A percentile compares a stretch with the other conserved stretches of the same genome.
These are phyloP conservation scores for Cytospora schulzeri DNA, from an alignment of 2,329 filamentous ascomycete species.

Conservation along the genomic window DNA sequence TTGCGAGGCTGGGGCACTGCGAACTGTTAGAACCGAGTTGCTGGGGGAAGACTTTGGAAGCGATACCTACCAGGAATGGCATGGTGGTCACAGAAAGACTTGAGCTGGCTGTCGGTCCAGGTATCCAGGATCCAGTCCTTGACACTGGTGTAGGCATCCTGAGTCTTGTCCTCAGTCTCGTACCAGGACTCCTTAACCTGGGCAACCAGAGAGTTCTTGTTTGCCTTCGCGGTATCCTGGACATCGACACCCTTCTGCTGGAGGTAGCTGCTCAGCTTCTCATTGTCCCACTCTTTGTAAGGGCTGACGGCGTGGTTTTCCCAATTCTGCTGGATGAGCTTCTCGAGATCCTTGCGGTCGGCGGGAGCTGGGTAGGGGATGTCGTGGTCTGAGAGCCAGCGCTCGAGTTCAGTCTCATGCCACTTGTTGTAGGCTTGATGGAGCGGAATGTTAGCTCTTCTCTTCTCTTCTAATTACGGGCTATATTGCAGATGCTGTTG, in stretches of 20 bases:
- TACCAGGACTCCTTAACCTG: constrained; percentile 76
- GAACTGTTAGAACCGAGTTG: constrained; percentile 6
- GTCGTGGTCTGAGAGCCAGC: constrained; percentile 92
- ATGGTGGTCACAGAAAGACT: constrained; percentile 88
- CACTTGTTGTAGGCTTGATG: constrained; percentile 90
- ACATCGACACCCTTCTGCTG: constrained; percentile 70
- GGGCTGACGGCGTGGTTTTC: constrained; percentile 72
- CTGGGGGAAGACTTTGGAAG: not conserved
- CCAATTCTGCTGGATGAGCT: constrained; percentile 89
- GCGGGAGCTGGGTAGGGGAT: constrained; percentile 87
- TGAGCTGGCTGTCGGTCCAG: constrained; percentile 91
- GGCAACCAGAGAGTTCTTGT: constrained; percentile 67
- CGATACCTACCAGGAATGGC: constrained; percentile 65
- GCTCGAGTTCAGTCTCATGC: constrained; percentile 96
- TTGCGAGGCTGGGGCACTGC: constrained; percentile 80
- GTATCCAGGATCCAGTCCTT: constrained; percentile 95
- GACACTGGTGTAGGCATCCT: constrained; percentile 69
- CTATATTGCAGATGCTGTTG: not conserved
- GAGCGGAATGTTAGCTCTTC: constrained; percentile 31
- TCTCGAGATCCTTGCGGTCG: constrained; percentile 93
- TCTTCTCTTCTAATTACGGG: not conserved
- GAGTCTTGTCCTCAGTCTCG: constrained; percentile 76
- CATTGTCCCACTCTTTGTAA: constrained; percentile 75
- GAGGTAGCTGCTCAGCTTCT: constrained; percentile 69
- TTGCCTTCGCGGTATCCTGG: constrained; percentile 66